Percentiles rank a stretch among this genome's conserved stretches.
These are phyloP conservation scores for Peronospora belbahrii DNA, from an alignment of 352 stramenopile species.

Conservation along the genomic window DNA sequence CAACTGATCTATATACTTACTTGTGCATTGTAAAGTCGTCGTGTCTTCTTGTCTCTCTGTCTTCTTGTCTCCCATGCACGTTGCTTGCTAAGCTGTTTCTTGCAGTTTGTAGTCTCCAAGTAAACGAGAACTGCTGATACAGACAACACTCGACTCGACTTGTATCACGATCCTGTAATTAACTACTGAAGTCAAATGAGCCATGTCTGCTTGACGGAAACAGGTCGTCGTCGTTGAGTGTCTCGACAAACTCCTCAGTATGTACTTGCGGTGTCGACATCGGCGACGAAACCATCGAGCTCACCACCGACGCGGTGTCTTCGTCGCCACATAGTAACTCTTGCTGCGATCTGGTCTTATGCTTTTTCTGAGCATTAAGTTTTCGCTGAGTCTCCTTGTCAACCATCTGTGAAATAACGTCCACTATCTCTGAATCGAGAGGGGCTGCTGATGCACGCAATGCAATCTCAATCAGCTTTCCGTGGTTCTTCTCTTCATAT, in stretches of 20 bases:
- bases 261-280: constrained; percentile 20
- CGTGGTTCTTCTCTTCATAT: constrained; percentile 76
- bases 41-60: too few relatives aligned
- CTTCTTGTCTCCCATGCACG: too few relatives aligned
- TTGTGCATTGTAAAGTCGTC: too few relatives aligned
- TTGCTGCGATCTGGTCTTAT: constrained; percentile 11
- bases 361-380: constrained; percentile 34
- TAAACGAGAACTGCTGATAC: not conserved
- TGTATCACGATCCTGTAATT: constrained; percentile 2
- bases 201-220: constrained; percentile 42
- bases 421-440: constrained; percentile 75
- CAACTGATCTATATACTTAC: constrained; percentile 4
- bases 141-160: constrained; percentile 1
- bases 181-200: constrained; percentile 70
- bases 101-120: not conserved
- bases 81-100: not conserved
- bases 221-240: constrained; percentile 35
- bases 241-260: constrained; percentile 37
- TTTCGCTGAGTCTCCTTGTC: constrained; percentile 65
- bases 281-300: constrained; percentile 21
- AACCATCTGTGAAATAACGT: constrained; percentile 70
- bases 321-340: constrained; percentile 8
- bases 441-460: constrained; percentile 60
- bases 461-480: constrained; percentile 69
- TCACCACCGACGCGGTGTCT: constrained; percentile 19